A percentile compares a stretch with the other conserved stretches of the same genome.
phyloP scores from a whole-genome alignment of 768 basidiomycete genomes.

The Filobasidium wieringae region DNA sequence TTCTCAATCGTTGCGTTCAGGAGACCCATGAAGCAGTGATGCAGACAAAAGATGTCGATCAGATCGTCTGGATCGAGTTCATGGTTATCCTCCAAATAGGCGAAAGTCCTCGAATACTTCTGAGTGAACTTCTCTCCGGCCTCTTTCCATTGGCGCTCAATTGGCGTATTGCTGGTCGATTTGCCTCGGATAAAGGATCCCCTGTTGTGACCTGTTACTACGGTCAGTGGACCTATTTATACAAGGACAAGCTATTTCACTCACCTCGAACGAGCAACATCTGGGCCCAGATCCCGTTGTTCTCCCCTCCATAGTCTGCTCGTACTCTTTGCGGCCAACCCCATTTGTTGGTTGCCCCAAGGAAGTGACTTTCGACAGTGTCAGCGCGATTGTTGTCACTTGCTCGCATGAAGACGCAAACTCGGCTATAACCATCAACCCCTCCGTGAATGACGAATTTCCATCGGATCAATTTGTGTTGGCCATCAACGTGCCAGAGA shows the following conservation, averaged over 20 bases:
- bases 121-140: not conserved
- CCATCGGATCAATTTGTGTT: conserved; percentile 41
- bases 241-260: too few species aligned
- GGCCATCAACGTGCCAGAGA: conserved; percentile 42
- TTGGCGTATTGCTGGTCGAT: not conserved
- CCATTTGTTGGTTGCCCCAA: conserved; percentile 15
- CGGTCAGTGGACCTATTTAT: too few species aligned
- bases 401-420: conserved; percentile 38
- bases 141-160: not conserved
- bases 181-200: not conserved
- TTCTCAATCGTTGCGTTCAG: too few species aligned
- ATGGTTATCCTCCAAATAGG: not conserved
- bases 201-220: not conserved
- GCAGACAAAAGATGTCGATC: not conserved
- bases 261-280: conserved; percentile 8
- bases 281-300: not conserved
- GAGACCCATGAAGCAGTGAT: too few species aligned
- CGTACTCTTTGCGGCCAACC: conserved; percentile 11
- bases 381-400: conserved; percentile 41
- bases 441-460: conserved; percentile 42
- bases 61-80: not conserved
- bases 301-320: conserved; percentile 13
- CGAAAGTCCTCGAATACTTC: not conserved
- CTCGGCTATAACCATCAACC: conserved; percentile 42
- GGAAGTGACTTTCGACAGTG: conserved; percentile 38